These are phyloP conservation scores for Coniferiporia sulphurascens DNA, from an alignment of 1,284 basidiomycete genomes.

Conservation along the genomic window DNA sequence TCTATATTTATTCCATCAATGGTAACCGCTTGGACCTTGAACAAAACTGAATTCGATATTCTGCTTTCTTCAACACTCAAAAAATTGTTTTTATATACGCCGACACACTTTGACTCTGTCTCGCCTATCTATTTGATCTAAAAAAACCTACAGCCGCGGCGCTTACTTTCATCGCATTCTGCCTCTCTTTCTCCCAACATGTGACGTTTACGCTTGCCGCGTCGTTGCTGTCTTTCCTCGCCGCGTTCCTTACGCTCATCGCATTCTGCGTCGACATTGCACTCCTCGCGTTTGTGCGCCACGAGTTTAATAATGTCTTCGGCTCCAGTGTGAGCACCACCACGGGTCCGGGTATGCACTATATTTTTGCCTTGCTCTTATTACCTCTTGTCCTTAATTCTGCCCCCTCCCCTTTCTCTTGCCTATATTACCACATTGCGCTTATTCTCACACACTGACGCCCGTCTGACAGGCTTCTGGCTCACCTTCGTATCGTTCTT, in stretches of 20 bases:
- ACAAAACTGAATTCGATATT: neutral
- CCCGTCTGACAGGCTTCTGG: conserved; percentile 56
- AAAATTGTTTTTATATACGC: too few relatives aligned
- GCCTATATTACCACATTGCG: neutral
- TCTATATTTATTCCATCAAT: conserved; percentile 6
- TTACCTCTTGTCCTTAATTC: neutral
- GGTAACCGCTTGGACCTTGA: neutral
- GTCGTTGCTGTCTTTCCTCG: conserved; percentile 60
- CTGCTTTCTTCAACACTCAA: too few relatives aligned
- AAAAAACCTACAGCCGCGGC: conserved; percentile 45
- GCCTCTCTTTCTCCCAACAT: conserved; percentile 59
- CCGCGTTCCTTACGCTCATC: conserved; percentile 57
- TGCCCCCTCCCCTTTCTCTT: neutral
- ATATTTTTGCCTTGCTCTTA: neutral
- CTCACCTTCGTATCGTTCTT: conserved; percentile 64
- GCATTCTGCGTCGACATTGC: conserved; percentile 73
- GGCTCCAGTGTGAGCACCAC: conserved; percentile 40
- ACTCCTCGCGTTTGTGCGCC: conserved; percentile 57
- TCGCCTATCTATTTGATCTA: too few relatives aligned
- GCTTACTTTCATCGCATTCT: conserved; percentile 57
- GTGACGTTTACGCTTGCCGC: conserved; percentile 53
- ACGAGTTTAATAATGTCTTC: conserved; percentile 44
- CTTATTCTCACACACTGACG: neutral
- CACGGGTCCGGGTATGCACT: conserved; percentile 52
- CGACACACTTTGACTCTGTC: too few relatives aligned